phyloP scores from a whole-genome alignment of 305 asterid genomes.

The Fraxinus baroniana region DNA sequence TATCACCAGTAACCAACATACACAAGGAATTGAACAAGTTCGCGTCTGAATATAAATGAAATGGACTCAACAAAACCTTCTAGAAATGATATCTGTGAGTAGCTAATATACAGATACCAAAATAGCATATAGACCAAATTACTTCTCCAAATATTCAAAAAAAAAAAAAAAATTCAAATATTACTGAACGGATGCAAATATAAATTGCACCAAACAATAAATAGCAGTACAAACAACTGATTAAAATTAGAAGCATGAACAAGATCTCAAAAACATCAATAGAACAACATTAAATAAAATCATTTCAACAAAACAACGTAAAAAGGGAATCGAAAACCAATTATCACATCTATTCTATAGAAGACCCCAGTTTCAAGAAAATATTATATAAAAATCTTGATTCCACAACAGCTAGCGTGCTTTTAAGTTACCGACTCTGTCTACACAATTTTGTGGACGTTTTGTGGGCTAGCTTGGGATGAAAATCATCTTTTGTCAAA shows the following conservation, averaged over 20 bases:
- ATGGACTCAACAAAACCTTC: neutral
- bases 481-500: no score
- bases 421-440: no score
- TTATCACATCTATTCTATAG: neutral
- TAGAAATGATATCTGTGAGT: neutral
- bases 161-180: neutral
- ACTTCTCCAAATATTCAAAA: neutral
- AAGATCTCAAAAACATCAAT: neutral
- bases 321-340: neutral
- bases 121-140: neutral
- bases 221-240: neutral
- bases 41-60: neutral
- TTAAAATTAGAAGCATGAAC: neutral
- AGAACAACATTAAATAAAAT: neutral
- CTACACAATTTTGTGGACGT: no score
- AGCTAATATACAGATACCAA: neutral
- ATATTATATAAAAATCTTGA: no score
- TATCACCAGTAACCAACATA: neutral
- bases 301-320: neutral
- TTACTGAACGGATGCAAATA: neutral
- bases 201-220: neutral
- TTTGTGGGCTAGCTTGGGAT: no score
- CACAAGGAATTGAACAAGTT: neutral
- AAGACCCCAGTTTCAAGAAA: no score
- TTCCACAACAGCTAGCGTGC: no score